phyloP scores from a whole-genome alignment of 106 monocot genomes.

The Acorus calamus region DNA sequence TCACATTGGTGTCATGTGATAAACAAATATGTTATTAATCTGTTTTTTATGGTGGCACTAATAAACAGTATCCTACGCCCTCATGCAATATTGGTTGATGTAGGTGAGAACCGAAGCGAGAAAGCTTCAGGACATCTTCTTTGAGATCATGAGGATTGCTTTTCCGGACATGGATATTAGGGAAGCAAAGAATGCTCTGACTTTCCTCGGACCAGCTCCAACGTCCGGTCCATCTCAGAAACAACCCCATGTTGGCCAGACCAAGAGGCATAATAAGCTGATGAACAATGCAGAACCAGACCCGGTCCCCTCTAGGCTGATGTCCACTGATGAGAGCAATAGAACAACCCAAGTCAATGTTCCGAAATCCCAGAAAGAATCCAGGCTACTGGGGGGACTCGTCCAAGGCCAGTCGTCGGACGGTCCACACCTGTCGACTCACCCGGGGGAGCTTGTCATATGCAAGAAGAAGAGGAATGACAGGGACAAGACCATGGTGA shows the following conservation, averaged over 20 bases:
- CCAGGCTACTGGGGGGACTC: constrained; percentile 5
- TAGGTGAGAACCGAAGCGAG: not conserved
- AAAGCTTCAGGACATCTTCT: not conserved
- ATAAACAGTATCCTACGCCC: no score
- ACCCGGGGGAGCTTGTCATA: constrained; percentile 82
- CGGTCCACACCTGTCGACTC: constrained; percentile 20
- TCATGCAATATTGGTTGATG: not conserved
- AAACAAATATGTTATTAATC: no score
- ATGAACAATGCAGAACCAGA: constrained; percentile 10
- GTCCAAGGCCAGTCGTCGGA: constrained; percentile 10
- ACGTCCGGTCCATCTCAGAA: constrained; percentile 18
- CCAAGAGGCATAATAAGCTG: constrained; percentile 24
- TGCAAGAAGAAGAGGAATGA: constrained; percentile 97
- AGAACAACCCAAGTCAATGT: constrained; percentile 1
- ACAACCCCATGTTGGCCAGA: constrained; percentile 14
- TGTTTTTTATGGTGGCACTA: no score
- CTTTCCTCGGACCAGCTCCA: constrained; percentile 23
- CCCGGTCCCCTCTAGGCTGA: not conserved
- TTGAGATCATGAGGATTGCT: constrained; percentile 1
- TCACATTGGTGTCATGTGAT: no score
- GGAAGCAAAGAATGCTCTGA: constrained; percentile 3
- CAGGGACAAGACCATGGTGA: constrained; percentile 46
- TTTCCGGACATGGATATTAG: not conserved
- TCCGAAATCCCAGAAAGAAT: constrained; percentile 30
- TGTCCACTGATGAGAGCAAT: constrained; percentile 7